Base-by-base conservation (phyloP, 768 basidiomycete species). In the Mycena galopus region DNA sequence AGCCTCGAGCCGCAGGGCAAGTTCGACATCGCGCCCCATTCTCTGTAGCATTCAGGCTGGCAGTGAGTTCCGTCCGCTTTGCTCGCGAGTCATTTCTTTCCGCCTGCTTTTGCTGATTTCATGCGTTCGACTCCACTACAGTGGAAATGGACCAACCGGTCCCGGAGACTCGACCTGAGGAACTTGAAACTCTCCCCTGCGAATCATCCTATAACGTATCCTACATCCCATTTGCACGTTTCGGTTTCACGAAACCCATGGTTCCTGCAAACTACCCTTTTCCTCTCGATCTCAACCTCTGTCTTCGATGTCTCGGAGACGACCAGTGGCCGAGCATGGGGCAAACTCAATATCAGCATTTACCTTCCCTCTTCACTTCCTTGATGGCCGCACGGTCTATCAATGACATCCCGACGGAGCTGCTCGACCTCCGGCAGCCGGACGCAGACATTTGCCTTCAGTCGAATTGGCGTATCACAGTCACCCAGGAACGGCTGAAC, bases 351-450 rank as follows among this genome's bases (percentile, higher is more conserved):
- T 60, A 60, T 33, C 0, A 11, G 16, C 57, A 60, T 12, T 9
- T 67, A 1, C 30, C 57, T 1, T 35, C 44, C 7, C 30, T 67
- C 11, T 51, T 67, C n/a, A 25, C 56, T 10, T 42, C 17, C 17
- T n/a, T 67, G 17, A 7, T 33, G 1, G 19, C 0, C 10, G 32
- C 58, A 12, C 30, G 51, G 35, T 50, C 66, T 5, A 7, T 67
- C 44, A 11, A 32, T 0, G 44, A 67, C 19, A 35, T 67, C 35
- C 66, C 66, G 6, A 11, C 3, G 5, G 44, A 59, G 14, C 42
- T 67, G 10, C 66, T 67, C 9, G 66, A 67, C 21, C 58, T 67
- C 30, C 42, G 66, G 19, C 66, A 67, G 19, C 23, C 4, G 3
- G 16, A 10, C 5, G 55, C 57, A 19, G 66, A 67, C 3, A 67